phyloP scores from a whole-genome alignment of 2,329 filamentous ascomycete genomes.

The Ophiostoma tasmaniense region DNA sequence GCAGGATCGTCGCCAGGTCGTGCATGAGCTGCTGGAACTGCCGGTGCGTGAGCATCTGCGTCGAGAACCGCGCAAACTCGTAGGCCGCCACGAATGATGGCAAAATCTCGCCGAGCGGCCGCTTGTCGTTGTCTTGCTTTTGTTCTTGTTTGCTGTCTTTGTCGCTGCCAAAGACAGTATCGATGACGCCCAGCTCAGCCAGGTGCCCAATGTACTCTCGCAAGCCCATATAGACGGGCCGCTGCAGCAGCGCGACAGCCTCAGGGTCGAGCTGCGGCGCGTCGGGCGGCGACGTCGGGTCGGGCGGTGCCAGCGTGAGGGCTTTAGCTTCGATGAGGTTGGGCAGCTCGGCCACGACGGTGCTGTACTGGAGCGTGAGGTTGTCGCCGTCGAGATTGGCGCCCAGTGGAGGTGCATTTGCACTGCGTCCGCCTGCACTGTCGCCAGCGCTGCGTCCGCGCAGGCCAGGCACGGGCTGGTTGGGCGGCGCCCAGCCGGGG shows the following conservation, averaged over 20 bases:
- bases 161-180: constrained; percentile 19
- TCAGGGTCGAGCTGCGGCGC: constrained; percentile 52
- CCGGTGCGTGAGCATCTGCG: constrained; percentile 54
- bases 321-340: constrained; percentile 89
- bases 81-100: constrained; percentile 66
- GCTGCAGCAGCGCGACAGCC: constrained; percentile 62
- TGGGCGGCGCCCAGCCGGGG: constrained; percentile 78
- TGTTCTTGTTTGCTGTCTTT: not conserved
- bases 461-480: constrained; percentile 22
- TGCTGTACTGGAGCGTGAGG: constrained; percentile 72
- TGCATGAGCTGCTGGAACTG: constrained; percentile 76
- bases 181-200: constrained; percentile 55
- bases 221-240: constrained; percentile 62
- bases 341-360: constrained; percentile 74
- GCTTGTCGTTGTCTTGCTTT: not conserved
- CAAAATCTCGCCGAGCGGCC: constrained; percentile 27
- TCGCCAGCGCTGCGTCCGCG: not conserved
- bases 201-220: constrained; percentile 58
- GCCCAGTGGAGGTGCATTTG: not conserved
- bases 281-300: constrained; percentile 31
- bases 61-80: constrained; percentile 78
- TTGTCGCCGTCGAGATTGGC: constrained; percentile 52
- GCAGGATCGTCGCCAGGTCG: constrained; percentile 71
- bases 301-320: constrained; percentile 67
- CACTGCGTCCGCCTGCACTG: not conserved